Evolutionary conservation across 2,329 filamentous ascomycete genomes (phyloP), one percentile per base, ranked within the genome.

Genomic region (Nannizzia gypsea): DNA sequence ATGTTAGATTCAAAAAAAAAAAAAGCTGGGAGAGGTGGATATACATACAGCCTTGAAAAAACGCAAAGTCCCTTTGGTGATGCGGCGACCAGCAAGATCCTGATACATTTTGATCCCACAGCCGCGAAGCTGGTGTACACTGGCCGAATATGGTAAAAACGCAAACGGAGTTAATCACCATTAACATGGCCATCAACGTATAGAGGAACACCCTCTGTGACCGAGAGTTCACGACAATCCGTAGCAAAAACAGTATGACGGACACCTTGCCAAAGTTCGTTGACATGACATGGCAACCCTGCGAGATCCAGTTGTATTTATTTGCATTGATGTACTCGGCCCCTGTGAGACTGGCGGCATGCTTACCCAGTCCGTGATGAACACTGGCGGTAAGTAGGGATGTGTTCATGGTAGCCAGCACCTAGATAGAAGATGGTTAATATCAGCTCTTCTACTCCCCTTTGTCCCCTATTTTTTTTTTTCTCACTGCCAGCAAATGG

Each of bases 211-310:
- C 54, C 38, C 24, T 62, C 28, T 59, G 58, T 11, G 50, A n/a
- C 28, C 59, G 60, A 17, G 58, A 58, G 22, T 46, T 57, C 26
- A 57, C 56, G 34, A 63, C 40, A 13, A 62, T 57, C 22, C 62
- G 62, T 46, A 63, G 44, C 17, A 62, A 34, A 26, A 63, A 63
- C 31, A 62, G 22, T 17, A 44, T 59, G 42, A 63, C 38, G 31
- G 62, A 63, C 17, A 63, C 46, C 22, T 63, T 63, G 22, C 62
- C 60, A 58, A 58, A 62, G 38, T 62, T 63, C 20, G 60, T 63
- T 34, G 60, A 57, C 58, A 62, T 60, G 11, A 63, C 60, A 46
- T 62, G 59, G 17, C 60, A 60, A 1, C 60, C 60, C 40, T 58
- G 59, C 4, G 62, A 60, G 26, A 63, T 44, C 56, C 59, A 63